These are phyloP conservation scores for Lipomyces sp. DNA, from an alignment of 805 yeast species.

Conservation along the genomic window DNA sequence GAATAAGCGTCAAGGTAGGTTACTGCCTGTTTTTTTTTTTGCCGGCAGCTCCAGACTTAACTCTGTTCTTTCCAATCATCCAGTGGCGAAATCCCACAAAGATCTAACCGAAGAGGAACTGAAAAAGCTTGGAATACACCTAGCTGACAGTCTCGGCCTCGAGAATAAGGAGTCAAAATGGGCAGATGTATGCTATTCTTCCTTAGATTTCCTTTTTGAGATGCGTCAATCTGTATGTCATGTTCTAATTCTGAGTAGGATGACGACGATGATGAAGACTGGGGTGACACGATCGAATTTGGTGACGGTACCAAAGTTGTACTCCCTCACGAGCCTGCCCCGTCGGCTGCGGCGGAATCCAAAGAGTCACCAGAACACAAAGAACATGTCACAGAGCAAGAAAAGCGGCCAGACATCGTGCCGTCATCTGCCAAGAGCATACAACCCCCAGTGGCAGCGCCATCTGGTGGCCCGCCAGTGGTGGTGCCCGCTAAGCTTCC, in stretches of 20 bases:
- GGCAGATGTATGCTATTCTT: slow-evolving; percentile 33
- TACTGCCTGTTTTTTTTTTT: neutral
- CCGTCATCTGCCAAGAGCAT: no score
- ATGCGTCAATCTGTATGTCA: neutral
- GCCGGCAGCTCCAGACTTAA: neutral
- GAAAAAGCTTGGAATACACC: slow-evolving; percentile 37
- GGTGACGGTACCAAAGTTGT: slow-evolving; percentile 33
- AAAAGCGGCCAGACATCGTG: no score
- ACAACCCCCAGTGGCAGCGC: no score
- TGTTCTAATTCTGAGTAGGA: slow-evolving; percentile 32
- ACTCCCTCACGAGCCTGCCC: slow-evolving; percentile 16
- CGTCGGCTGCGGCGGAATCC: neutral
- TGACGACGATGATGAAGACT: slow-evolving; percentile 41
- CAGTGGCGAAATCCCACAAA: slow-evolving; percentile 4
- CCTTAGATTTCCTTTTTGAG: neutral
- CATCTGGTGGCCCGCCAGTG: no score
- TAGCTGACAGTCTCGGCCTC: slow-evolving; percentile 36
- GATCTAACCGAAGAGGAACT: slow-evolving; percentile 38
- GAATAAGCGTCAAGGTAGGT: slow-evolving; percentile 19
- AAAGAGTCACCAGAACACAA: neutral
- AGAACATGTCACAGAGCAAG: no score
- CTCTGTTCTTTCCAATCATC: neutral
- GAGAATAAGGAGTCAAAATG: slow-evolving; percentile 36
- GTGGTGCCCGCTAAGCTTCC: no score
- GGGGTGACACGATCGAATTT: slow-evolving; percentile 33